Conservation (phyloP, 345 rosid genomes). For the Sisymbrium altissimum region DNA sequence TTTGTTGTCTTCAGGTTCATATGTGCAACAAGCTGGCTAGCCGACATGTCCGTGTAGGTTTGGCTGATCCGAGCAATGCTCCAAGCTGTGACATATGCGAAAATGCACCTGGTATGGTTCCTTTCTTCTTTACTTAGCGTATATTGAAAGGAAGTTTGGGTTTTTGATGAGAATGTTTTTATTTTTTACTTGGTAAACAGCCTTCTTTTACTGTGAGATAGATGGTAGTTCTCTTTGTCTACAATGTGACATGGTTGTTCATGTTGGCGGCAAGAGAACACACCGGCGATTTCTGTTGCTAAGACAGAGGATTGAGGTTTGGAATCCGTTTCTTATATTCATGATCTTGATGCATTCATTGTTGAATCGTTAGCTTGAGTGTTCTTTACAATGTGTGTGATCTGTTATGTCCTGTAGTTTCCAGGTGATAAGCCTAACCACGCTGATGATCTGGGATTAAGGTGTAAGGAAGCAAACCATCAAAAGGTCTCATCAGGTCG, state of each 20-base stretch:
- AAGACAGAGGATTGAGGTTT: slow-evolving; percentile 78
- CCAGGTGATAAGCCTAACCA: slow-evolving; percentile 61
- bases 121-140: slow-evolving; percentile 1
- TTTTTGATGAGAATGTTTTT: neutral
- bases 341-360: neutral
- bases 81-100: slow-evolving; percentile 84
- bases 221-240: slow-evolving; percentile 84
- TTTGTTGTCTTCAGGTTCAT: slow-evolving; percentile 51
- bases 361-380: neutral
- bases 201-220: slow-evolving; percentile 86
- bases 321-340: neutral
- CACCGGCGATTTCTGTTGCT: slow-evolving; percentile 63
- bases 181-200: slow-evolving; percentile 28
- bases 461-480: slow-evolving; percentile 31
- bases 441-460: slow-evolving; percentile 33
- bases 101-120: slow-evolving; percentile 62
- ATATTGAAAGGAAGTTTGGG: neutral
- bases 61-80: slow-evolving; percentile 63
- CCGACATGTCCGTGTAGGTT: slow-evolving; percentile 72
- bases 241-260: slow-evolving; percentile 82
- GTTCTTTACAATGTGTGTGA: neutral
- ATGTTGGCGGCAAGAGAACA: slow-evolving; percentile 77
- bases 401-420: slow-evolving; percentile 45
- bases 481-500: slow-evolving; percentile 34
- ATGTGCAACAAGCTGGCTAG: slow-evolving; percentile 83